Evolutionary conservation across 306 rosid genomes (phyloP).

Genomic region (Prunus persica): Prunus_persica_NCBIv2 NC_034009.1:34775501-34776000

Average conservation of each 20-base stretch:
- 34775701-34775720: constrained; percentile 73
- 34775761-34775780: constrained; percentile 45
- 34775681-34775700: constrained; percentile 56
- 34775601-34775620: constrained; percentile 51
- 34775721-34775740: constrained; percentile 48
- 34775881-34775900: constrained; percentile 47
- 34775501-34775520: constrained; percentile 41
- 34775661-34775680: constrained; percentile 69
- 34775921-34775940: constrained; percentile 35
- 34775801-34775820: constrained; percentile 65
- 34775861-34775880: constrained; percentile 57
- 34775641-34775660: constrained; percentile 59
- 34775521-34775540: constrained; percentile 38
- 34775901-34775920: constrained; percentile 56
- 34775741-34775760: constrained; percentile 63
- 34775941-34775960: not conserved
- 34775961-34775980: not conserved
- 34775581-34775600: constrained; percentile 36
- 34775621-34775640: constrained; percentile 75
- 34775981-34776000: no score
- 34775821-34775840: constrained; percentile 62
- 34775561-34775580: constrained; percentile 37
- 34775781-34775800: constrained; percentile 54
- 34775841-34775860: constrained; percentile 54
- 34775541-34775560: constrained; percentile 52